Base-by-base conservation (phyloP, 164 flowering plant genomes). In the Hamamelis virginiana region DNA sequence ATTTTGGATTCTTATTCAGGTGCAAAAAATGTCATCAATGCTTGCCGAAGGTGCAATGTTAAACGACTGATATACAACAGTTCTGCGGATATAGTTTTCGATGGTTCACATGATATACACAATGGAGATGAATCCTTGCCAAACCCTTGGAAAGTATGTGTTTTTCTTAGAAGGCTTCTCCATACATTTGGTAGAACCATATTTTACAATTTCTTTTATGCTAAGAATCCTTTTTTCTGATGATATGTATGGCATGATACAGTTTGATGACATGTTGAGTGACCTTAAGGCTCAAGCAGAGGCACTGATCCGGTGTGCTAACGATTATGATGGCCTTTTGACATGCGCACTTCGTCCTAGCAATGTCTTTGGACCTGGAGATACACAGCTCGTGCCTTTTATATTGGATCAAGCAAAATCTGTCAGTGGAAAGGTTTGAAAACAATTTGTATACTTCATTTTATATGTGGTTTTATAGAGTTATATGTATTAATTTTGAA, bases 241-340 rank as follows among this genome's bases (percentile, higher is more conserved):
- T 25, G 22, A 25, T 48, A 12, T 65, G 26, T 55, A 3, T 72
- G 52, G 41, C 23, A 5, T 78, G 53, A 55, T 74, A 53, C 92
- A 94, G 98, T 86, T 79, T 74, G 78, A 68, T 73, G 86, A 87
- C 70, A 73, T 74, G 74, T 33, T 80, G 59, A 75, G 52, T 81
- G 97, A 88, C 73, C 79, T 92, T 38, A 91, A 79, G 77, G 83
- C 92, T 76, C 96, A 95, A 79, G 99, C 96, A 23, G 99, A 95
- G 77, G 84, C 89, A 43, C 64, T 90, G 64, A 68, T 92, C 61
- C 74, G 85, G 78, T 70, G 66, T 81, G 87, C 98, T 28, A 95
- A 91, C 73, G 69, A 79, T 56, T 65, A 67, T 71, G 81, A 86
- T 81, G 92, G 92, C 51, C 89, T 92, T 59, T 66, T 91, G 69